phyloP scores from a whole-genome alignment of 148 eudicot genomes.

The Salicornia ramosissima region DNA sequence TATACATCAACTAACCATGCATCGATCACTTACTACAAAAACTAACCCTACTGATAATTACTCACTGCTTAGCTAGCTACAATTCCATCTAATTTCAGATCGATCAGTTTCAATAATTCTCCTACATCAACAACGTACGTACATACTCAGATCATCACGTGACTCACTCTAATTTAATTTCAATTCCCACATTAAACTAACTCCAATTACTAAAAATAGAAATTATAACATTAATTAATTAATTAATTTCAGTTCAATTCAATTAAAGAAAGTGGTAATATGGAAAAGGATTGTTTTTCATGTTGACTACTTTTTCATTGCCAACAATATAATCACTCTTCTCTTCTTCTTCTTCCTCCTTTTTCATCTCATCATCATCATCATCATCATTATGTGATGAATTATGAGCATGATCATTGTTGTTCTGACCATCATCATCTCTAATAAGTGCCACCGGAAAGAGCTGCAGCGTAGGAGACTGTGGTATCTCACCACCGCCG shows the following conservation, averaged over 20 bases:
- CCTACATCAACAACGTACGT: neutral
- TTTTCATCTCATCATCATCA: neutral
- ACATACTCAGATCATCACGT: too few relatives aligned
- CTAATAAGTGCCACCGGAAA: slow-evolving; percentile 33
- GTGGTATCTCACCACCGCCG: neutral
- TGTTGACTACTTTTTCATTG: neutral
- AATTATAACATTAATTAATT: too few relatives aligned
- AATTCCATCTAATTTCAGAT: too few relatives aligned
- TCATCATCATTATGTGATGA: neutral
- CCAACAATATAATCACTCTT: neutral
- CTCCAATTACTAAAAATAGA: too few relatives aligned
- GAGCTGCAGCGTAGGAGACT: slow-evolving; percentile 35
- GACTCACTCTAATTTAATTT: too few relatives aligned
- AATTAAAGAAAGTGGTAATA: slow-evolving; percentile 11
- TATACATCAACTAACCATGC: too few relatives aligned
- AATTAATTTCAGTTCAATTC: neutral
- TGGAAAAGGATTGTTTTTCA: slow-evolving; percentile 13
- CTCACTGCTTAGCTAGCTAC: too few relatives aligned
- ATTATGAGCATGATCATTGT: neutral
- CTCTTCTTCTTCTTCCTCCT: neutral
- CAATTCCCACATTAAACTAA: neutral
- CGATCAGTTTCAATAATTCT: too few relatives aligned
- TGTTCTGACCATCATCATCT: neutral
- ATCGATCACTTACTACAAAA: too few relatives aligned
- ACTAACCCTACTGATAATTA: too few relatives aligned